Conservation (phyloP, 306 rosid species). For the Cicer arietinum region DNA sequence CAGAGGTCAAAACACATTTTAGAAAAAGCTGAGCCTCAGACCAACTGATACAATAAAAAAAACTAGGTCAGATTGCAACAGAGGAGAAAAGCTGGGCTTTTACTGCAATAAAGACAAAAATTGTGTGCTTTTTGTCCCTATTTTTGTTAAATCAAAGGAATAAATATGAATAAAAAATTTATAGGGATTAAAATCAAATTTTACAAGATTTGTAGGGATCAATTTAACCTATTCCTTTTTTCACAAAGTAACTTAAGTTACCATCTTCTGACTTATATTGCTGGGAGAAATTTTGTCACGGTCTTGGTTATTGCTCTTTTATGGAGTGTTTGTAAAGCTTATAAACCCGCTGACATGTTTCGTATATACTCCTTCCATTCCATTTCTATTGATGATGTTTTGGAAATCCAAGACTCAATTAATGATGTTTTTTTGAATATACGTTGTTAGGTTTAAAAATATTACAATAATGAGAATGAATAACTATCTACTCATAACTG, state of each 20-base stretch:
- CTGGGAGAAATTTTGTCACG: slow-evolving; percentile 21
- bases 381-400: not conserved
- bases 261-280: slow-evolving; percentile 12
- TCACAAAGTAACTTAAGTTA: not conserved
- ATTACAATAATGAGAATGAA: not conserved
- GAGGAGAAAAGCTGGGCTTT: not conserved
- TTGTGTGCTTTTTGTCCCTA: not conserved
- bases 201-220: not conserved
- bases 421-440: not conserved
- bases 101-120: not conserved
- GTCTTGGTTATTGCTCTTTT: slow-evolving; percentile 1
- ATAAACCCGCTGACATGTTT: not conserved
- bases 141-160: not conserved
- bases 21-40: not conserved
- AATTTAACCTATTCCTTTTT: not conserved
- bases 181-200: not conserved
- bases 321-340: slow-evolving; percentile 2
- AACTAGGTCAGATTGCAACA: not conserved
- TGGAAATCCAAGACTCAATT: not conserved
- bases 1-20: not conserved
- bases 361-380: not conserved
- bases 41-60: not conserved
- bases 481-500: not conserved
- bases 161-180: not conserved
- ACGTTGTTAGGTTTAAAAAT: not conserved